Evolutionary conservation across 2,329 filamentous ascomycete species (phyloP).

Genomic region (Amphichorda felina): DNA sequence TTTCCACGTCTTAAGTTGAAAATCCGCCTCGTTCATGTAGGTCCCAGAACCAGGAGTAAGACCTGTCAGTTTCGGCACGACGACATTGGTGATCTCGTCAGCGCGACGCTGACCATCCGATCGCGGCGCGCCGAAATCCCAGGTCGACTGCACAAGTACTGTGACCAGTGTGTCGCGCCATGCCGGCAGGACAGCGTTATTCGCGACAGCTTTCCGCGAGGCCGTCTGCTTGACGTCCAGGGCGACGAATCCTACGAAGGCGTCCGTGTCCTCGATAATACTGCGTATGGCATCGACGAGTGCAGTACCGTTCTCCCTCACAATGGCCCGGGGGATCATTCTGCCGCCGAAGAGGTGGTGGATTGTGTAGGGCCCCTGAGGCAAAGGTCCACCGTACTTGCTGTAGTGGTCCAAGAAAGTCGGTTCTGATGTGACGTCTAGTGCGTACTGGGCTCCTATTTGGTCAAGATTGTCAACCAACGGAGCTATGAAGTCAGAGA

Average conservation of each 20-base stretch:
- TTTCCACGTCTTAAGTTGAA: conserved; percentile 17
- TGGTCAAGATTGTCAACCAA: conserved; percentile 14
- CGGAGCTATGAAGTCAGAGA: conserved; percentile 26
- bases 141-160: conserved; percentile 14
- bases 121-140: conserved; percentile 12
- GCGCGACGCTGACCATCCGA: conserved; percentile 16
- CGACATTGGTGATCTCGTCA: conserved; percentile 14
- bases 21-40: conserved; percentile 30
- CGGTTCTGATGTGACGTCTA: conserved; percentile 14
- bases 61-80: conserved; percentile 10
- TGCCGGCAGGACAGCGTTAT: conserved; percentile 25
- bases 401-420: conserved; percentile 16
- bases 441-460: conserved; percentile 12
- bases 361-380: conserved; percentile 11
- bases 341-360: conserved; percentile 12
- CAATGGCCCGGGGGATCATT: conserved; percentile 7
- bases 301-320: too few species aligned
- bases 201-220: too few species aligned
- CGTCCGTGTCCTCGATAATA: conserved; percentile 10
- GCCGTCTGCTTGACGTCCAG: conserved; percentile 10
- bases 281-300: conserved; percentile 5
- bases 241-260: conserved; percentile 15
- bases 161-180: conserved; percentile 24
- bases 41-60: conserved; percentile 25
- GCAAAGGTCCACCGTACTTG: conserved; percentile 9